These are phyloP conservation scores for Zygotorulaspora sp. DNA, from an alignment of 805 yeast species.

Conservation along the genomic window DNA sequence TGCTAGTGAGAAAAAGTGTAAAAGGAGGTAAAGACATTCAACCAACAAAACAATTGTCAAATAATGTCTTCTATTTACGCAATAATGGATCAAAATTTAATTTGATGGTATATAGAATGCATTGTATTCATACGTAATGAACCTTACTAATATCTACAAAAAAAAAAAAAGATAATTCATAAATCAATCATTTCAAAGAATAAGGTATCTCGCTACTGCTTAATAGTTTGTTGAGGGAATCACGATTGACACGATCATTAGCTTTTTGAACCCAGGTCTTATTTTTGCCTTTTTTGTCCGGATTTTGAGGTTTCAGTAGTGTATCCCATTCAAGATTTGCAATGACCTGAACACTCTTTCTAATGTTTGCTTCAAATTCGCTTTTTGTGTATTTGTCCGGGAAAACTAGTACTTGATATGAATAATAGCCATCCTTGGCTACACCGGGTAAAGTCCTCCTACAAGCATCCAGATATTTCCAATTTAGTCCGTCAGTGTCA, in stretches of 20 bases:
- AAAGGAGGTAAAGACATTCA: constrained; percentile 10
- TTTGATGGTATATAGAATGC: too few relatives aligned
- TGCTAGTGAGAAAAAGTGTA: constrained; percentile 24
- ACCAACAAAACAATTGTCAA: too few relatives aligned
- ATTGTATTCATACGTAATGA: neutral
- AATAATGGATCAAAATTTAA: too few relatives aligned
- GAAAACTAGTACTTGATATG: constrained; percentile 21
- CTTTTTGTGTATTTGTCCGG: constrained; percentile 19
- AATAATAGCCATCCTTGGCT: constrained; percentile 34
- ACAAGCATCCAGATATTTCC: constrained; percentile 4
- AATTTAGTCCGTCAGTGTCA: neutral
- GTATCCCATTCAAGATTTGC: constrained; percentile 23
- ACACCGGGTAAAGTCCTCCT: constrained; percentile 20
- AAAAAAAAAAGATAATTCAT: neutral
- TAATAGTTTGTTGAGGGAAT: constrained; percentile 15
- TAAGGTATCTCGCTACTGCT: constrained; percentile 12
- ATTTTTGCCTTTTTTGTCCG: constrained; percentile 1
- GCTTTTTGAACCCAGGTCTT: constrained; percentile 23
- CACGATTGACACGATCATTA: constrained; percentile 13
- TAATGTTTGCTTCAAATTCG: constrained; percentile 17
- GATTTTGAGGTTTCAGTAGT: constrained; percentile 13
- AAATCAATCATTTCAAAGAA: constrained; percentile 2
- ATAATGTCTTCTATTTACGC: too few relatives aligned
- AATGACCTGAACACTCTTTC: constrained; percentile 18
- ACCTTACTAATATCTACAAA: too few relatives aligned